Base-by-base conservation (phyloP, 2,329 filamentous ascomycete species). In the Cryphonectria japonica region DNA sequence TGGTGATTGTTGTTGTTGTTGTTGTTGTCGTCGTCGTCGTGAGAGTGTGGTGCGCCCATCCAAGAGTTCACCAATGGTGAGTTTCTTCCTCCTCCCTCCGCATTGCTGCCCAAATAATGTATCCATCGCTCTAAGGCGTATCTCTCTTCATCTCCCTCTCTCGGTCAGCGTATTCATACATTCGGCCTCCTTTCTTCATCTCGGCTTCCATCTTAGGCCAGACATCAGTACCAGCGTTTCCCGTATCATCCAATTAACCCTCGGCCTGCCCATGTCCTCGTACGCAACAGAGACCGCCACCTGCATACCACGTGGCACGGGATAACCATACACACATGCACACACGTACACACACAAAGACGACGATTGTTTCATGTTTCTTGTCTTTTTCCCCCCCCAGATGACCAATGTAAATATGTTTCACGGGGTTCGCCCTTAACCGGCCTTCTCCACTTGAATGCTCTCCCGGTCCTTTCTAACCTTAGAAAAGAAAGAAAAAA, bases 31-130 rank as follows among this genome's bases (percentile, higher is more conserved):
- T 39, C 11, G 37, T 39, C 11, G 37, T 11, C 11, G 9, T 39
- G 37, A 11, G 37, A 11, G 22, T 22, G 34, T 46, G 39, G 46
- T 11, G 46, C 22, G 22, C 46, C 6, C 37, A 16, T 26, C 46
- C 39, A 16, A 26, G 1, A 64, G 37, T 46, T 39, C 43, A n/a
- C 39, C 19, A 19, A 5, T 43, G 61, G 8, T 43, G 39, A 46
- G 46, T 22, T 50, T n/a, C 43, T n/a, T 50, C 22, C 22, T 50
- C 46, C 46, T 9, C 43, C 46, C 41, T 52, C 43, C 11, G 32
- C n/a, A 52, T 52, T 65, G 32, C 52, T 65, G 46, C 52, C 14
- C 54, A 61, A 60, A 50, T 61, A 26, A 29, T 67, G 61, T 67
- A 50, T 61, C 66, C 54, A 61, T 43, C 66, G 13, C 29, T 46